These are phyloP conservation scores for Solanum sejunctum DNA, from an alignment of 257 asterid species.

Conservation along the genomic window DNA sequence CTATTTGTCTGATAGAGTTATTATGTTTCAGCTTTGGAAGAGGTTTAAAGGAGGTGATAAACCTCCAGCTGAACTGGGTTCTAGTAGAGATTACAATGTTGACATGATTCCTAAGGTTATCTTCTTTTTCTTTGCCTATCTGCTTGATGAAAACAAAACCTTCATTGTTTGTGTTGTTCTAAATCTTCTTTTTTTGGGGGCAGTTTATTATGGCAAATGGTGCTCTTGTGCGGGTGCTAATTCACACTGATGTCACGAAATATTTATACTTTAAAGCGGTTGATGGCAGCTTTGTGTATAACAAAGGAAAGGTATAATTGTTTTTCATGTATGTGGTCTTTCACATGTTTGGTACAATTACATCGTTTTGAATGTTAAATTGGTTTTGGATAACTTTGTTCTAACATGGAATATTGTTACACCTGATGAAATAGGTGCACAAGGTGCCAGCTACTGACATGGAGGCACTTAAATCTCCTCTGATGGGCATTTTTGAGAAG, in stretches of 20 bases:
- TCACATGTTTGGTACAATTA: background rate
- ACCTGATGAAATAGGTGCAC: slow-evolving; percentile 53
- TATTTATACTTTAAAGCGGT: slow-evolving; percentile 90
- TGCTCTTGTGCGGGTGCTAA: slow-evolving; percentile 81
- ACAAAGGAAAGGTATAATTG: slow-evolving; percentile 63
- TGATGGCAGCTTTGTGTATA: slow-evolving; percentile 91
- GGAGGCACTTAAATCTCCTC: slow-evolving; percentile 97
- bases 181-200: background rate
- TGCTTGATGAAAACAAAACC: background rate
- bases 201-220: slow-evolving; percentile 99
- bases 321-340: background rate
- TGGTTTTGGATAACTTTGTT: background rate
- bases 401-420: background rate
- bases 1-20: background rate
- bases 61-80: slow-evolving; percentile 81
- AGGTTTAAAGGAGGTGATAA: slow-evolving; percentile 81
- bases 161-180: background rate
- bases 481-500: slow-evolving; percentile 96
- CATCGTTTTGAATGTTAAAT: background rate
- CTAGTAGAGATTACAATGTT: slow-evolving; percentile 89
- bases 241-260: slow-evolving; percentile 90
- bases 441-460: slow-evolving; percentile 98
- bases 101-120: slow-evolving; percentile 96
- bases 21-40: slow-evolving; percentile 55
- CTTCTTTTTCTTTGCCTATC: background rate